Percentiles rank a stretch among this genome's conserved stretches.
Conservation (phyloP, 1,284 basidiomycete species). For the Sanghuangporus baumii region DNA sequence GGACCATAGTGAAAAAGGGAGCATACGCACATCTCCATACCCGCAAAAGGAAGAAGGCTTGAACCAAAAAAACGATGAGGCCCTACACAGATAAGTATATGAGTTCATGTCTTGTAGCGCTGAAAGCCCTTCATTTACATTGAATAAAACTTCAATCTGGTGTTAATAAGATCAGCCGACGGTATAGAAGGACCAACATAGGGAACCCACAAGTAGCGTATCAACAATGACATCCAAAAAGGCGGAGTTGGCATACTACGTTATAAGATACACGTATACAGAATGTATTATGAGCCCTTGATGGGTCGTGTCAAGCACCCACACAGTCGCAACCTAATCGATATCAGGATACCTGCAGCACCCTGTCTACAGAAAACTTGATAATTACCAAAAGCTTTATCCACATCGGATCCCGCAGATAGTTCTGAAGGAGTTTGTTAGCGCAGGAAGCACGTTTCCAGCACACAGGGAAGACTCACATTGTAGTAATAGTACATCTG, state of each 20-base stretch:
- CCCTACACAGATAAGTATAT: neutral
- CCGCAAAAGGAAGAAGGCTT: constrained; percentile 14
- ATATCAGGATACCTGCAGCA: neutral
- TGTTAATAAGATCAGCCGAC: neutral
- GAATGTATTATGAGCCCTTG: constrained; percentile 17
- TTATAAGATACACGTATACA: constrained; percentile 17
- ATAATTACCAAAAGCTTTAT: constrained; percentile 10
- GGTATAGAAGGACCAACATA: neutral
- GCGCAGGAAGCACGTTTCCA: no score
- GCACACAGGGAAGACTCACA: neutral
- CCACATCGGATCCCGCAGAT: constrained; percentile 7
- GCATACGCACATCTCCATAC: constrained; percentile 14
- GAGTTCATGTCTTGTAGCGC: neutral
- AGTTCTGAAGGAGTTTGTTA: neutral
- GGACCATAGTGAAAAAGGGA: neutral
- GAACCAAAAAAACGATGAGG: constrained; percentile 11
- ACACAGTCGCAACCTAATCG: constrained; percentile 5
- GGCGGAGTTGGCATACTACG: constrained; percentile 12
- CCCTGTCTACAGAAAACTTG: no score
- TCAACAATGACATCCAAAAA: constrained; percentile 10
- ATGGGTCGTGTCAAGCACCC: constrained; percentile 16
- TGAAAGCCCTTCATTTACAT: neutral
- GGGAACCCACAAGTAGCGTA: constrained; percentile 12
- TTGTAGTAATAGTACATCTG: constrained; percentile 16
- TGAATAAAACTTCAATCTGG: constrained; percentile 11